Base-by-base conservation (phyloP, 2,329 filamentous ascomycete species). In the Penicillium sp. region DNA sequence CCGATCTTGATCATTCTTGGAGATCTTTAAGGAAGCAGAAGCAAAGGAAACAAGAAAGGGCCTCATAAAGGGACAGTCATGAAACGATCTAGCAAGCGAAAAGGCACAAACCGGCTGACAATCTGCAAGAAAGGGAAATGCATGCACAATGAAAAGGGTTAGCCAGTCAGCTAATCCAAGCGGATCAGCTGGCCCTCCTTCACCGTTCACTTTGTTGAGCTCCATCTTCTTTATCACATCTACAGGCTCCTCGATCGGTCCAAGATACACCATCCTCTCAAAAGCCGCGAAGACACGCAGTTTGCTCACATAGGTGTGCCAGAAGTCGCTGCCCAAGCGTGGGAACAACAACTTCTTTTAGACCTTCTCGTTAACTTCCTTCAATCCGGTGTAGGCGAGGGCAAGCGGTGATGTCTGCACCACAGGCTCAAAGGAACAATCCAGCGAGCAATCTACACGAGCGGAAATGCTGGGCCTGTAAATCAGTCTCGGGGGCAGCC, bases 241-340 rank as follows among this genome's bases (percentile, higher is more conserved):
- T 12, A 12, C 24, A 10, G 17, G 22, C 15, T 38, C 15, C 33
- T n/a, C 22, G 2, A n/a, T 15, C 12, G 51, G 19, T 45, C 53
- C 56, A 9, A 68, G 45, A 44, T 60, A 58, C 77, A 84, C 6
- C 8, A 84, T 73, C 30, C 78, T 79, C 72, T 89, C 86, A 50
- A 80, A 69, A 0, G 86, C 88, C 2, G 86, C 87, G 75, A 88
- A 89, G 1, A 87, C 82, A 42, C 86, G 78, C 59, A 89, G 70
- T 65, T 82, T 85, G 66, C 89, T 89, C 1, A 84, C 84, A 70
- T 88, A 87, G 9, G 82, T 72, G 4, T 75, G 68, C 87, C 87
- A 89, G 69, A 89, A 88, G 17, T 78, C 73, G 4, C 78, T 78
- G 1, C 78, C 77, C 60, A 84, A 83, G 1, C 77, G 71, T 8